phyloP scores from a whole-genome alignment of 345 rosid species.

The Populus deltoides region DNA sequence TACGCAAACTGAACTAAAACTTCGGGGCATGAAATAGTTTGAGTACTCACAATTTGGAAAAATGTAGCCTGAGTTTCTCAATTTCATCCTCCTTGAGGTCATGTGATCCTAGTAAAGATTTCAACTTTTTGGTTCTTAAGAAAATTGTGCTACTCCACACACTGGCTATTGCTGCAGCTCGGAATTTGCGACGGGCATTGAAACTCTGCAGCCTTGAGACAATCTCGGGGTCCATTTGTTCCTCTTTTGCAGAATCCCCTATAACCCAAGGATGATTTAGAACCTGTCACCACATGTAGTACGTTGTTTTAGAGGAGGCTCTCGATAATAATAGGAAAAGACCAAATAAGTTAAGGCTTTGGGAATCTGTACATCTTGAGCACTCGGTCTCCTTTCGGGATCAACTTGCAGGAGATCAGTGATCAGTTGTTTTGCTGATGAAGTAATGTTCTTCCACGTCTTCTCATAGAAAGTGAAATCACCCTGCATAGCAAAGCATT shows the following conservation, averaged over 20 bases:
- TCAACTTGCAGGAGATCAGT: conserved; percentile 53
- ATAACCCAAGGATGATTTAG: conserved; percentile 60
- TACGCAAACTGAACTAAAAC: neutral
- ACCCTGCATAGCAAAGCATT: conserved; percentile 35
- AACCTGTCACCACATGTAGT: conserved; percentile 29
- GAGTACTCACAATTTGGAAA: conserved; percentile 44
- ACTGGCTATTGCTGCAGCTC: conserved; percentile 63
- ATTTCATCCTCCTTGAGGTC: conserved; percentile 56
- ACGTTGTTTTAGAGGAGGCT: neutral
- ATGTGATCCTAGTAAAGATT: conserved; percentile 46
- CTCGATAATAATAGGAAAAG: neutral
- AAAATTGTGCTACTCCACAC: conserved; percentile 54
- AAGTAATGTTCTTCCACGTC: conserved; percentile 59
- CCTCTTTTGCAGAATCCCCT: conserved; percentile 57
- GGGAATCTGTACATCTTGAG: conserved; percentile 35
- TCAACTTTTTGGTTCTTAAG: conserved; percentile 57
- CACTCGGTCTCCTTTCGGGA: conserved; percentile 58
- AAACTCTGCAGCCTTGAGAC: conserved; percentile 53
- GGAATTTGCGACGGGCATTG: conserved; percentile 55
- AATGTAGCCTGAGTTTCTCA: conserved; percentile 44
- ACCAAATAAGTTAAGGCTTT: neutral
- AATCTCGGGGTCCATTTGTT: conserved; percentile 61
- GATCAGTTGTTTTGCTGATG: conserved; percentile 59
- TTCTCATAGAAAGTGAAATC: conserved; percentile 57
- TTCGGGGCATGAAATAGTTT: neutral